Evolutionary conservation across 495 filamentous ascomycete species (phyloP).

Genomic region (Hypoxylon fuscum): DNA sequence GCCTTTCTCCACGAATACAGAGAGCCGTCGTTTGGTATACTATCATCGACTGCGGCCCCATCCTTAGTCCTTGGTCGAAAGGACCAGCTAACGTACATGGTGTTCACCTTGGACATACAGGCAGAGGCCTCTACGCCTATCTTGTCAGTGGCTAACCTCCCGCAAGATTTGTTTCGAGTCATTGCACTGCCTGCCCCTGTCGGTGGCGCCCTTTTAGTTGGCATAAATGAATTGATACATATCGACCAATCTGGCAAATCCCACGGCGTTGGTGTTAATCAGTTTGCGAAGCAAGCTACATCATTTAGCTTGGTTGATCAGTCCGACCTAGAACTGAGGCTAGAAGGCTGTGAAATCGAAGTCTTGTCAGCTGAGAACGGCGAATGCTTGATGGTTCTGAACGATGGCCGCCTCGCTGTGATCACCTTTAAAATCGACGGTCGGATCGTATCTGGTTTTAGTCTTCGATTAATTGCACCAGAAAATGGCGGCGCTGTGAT

Average conservation of each 20-base stretch:
- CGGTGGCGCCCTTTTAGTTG: conserved; percentile 87
- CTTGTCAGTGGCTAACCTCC: conserved; percentile 82
- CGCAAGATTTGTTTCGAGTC: conserved; percentile 88
- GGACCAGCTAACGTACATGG: conserved; percentile 86
- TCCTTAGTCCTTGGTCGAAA: conserved; percentile 82
- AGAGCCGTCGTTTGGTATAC: conserved; percentile 94
- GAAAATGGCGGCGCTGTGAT: conserved; percentile 70
- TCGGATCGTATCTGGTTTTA: conserved; percentile 88
- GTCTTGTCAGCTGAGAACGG: conserved; percentile 75
- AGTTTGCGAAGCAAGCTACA: conserved; percentile 80
- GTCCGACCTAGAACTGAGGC: conserved; percentile 76
- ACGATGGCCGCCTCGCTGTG: conserved; percentile 76
- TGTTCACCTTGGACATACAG: conserved; percentile 93
- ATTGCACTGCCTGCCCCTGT: conserved; percentile 85
- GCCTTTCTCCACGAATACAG: conserved; percentile 96
- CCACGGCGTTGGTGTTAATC: conserved; percentile 93
- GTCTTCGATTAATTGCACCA: conserved; percentile 66
- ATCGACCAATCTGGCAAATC: conserved; percentile 95
- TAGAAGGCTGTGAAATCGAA: conserved; percentile 85
- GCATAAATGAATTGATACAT: conserved; percentile 90
- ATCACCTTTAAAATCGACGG: conserved; percentile 89
- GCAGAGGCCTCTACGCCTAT: conserved; percentile 94
- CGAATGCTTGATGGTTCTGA: conserved; percentile 85
- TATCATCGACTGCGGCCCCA: conserved; percentile 77
- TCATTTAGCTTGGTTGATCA: conserved; percentile 85